Evolutionary conservation across 2,329 filamentous ascomycete species (phyloP).

Genomic region (Epichloe gansuensis): DNA sequence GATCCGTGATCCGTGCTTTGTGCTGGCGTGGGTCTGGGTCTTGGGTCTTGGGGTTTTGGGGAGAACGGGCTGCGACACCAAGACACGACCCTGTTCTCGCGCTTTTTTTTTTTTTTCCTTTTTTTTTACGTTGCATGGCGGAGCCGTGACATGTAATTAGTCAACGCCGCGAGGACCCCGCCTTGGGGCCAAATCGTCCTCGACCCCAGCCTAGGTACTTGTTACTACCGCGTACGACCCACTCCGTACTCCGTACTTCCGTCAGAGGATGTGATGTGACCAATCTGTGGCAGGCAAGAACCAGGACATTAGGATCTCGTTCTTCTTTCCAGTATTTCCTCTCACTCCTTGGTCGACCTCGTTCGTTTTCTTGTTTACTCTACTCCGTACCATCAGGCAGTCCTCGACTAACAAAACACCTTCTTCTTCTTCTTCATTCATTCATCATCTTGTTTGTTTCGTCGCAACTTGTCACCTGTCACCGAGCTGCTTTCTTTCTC

Average conservation of each 20-base stretch:
- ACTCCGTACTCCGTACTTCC: background rate
- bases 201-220: no score
- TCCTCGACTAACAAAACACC: background rate
- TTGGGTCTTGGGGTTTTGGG: background rate
- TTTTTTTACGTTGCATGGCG: background rate
- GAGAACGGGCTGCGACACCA: no score
- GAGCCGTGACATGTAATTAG: background rate
- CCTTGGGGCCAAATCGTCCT: background rate
- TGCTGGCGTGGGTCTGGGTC: background rate
- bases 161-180: background rate
- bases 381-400: no score
- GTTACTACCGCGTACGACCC: background rate
- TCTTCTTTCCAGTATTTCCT: background rate
- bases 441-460: background rate
- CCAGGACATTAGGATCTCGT: background rate
- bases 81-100: no score
- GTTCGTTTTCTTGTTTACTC: background rate
- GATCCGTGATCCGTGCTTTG: background rate
- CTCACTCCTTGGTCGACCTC: background rate
- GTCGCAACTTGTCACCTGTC: background rate
- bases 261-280: background rate
- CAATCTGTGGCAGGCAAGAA: background rate
- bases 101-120: background rate
- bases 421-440: background rate
- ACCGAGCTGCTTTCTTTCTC: background rate